Base-by-base conservation (phyloP, 1,139 yeast genomes). In the Suhomyces yuchorum region DNA sequence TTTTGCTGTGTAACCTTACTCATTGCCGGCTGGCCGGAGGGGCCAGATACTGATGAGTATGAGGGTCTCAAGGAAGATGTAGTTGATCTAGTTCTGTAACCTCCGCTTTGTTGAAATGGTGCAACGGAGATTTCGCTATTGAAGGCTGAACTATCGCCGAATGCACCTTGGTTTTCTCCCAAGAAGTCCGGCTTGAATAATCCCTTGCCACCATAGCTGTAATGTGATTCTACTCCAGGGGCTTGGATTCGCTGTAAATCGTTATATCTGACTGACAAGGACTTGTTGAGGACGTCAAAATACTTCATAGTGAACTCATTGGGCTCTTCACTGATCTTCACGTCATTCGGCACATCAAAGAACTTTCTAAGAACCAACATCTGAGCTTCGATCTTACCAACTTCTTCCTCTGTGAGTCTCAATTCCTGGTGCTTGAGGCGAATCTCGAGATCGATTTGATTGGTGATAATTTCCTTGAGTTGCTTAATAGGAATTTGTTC, bases 391-490 rank as follows among this genome's bases (percentile, higher is more conserved):
- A 85, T 82, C 56, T 82, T 82, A 26, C 82, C 79, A 9, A 85
- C 76, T 58, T 87, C 92, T 50, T 77, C 78, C 51, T 84, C 82
- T 4, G 86, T 76, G 39, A 77, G 64, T 22, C 75, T 70, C 43
- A 83, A 68, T 62, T 87, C 92, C 49, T 83, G 78, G 63, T 86
- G 91, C 54, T 85, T 86, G 52, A 87, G 70, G 42, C 87, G 65
- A 14, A 87, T 83, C 62, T 87, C 95, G 47, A 86, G 65, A 61
- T 87, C 89, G 28, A 87, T 73, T 61, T 82, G 84, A 49, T 73
- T 73, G 50, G 71, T 73, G 28, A 75, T 62, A 19, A 75, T 70
- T 30, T 69, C 71, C 50, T 70, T 67, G 34, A 75, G 63, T 47
- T 71, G 66, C 8, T 68, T 71, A n/a, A 67, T 54, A 0, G 79